phyloP scores from a whole-genome alignment of 2,329 filamentous ascomycete genomes.

The Trichoderma polysporum region DNA sequence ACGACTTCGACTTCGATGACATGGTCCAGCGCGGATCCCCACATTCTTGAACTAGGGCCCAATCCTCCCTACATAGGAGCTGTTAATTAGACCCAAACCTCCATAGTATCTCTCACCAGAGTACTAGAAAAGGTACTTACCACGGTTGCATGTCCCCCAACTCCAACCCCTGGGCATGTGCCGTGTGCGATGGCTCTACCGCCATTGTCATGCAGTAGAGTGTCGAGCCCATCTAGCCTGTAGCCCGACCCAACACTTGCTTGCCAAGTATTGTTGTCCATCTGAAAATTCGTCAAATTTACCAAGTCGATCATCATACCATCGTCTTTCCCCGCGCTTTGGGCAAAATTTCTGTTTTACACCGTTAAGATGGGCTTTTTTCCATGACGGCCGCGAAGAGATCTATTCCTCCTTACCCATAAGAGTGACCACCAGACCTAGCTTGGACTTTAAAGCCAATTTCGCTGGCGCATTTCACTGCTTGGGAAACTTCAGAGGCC shows the following conservation, averaged over 20 bases:
- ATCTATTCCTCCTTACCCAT: conserved; percentile 46
- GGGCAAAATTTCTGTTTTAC: conserved; percentile 38
- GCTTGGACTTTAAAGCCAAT: conserved; percentile 57
- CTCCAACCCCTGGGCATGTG: conserved; percentile 58
- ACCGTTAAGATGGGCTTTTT: background rate
- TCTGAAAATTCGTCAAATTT: conserved; percentile 52
- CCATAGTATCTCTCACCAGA: background rate
- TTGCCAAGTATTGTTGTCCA: conserved; percentile 52
- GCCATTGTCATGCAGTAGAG: conserved; percentile 50
- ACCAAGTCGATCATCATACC: conserved; percentile 53
- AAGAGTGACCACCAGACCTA: conserved; percentile 64
- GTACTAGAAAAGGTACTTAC: conserved; percentile 38
- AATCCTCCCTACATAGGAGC: conserved; percentile 48
- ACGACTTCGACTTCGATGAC: conserved; percentile 56
- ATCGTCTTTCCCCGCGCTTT: conserved; percentile 46
- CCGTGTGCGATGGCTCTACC: conserved; percentile 60
- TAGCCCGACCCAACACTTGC: conserved; percentile 57
- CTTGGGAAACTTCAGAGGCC: conserved; percentile 53
- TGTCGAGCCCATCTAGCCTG: conserved; percentile 52
- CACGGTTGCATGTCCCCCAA: conserved; percentile 59
- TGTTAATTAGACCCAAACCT: background rate
- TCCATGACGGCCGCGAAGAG: background rate
- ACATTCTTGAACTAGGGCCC: conserved; percentile 59
- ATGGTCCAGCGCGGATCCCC: conserved; percentile 57
- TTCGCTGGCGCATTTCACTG: conserved; percentile 56